Evolutionary conservation across 306 rosid genomes (phyloP).

Genomic region (Castanospermum australe): DNA sequence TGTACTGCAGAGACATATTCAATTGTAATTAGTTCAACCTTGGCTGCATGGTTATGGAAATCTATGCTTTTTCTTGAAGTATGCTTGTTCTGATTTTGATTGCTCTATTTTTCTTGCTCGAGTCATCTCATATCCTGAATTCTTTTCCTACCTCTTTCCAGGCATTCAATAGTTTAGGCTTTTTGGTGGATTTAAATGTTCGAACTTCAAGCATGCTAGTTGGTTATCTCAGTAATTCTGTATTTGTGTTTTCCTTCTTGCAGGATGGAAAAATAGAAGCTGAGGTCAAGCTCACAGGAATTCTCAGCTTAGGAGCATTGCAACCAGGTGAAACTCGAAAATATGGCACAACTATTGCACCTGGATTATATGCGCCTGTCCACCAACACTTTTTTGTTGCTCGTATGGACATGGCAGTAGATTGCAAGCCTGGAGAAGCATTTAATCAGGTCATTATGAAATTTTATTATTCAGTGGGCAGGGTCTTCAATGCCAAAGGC

Average conservation of each 20-base stretch:
- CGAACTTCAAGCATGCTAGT: conserved; percentile 5
- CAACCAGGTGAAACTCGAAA: conserved; percentile 80
- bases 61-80: background rate
- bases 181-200: background rate
- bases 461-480: background rate
- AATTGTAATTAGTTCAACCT: background rate
- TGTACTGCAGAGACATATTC: background rate
- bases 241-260: conserved; percentile 13
- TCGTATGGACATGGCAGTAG: conserved; percentile 88
- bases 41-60: background rate
- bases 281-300: conserved; percentile 79
- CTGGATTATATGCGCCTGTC: conserved; percentile 82
- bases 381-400: conserved; percentile 87
- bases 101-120: background rate
- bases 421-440: conserved; percentile 85
- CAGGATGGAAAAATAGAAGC: conserved; percentile 91
- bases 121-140: background rate
- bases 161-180: background rate
- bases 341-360: conserved; percentile 85
- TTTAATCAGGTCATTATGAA: conserved; percentile 60
- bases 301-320: conserved; percentile 80
- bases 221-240: background rate
- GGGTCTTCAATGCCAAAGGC: background rate
- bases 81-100: background rate
- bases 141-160: background rate